Evolutionary conservation across 495 filamentous ascomycete genomes (phyloP).

Genomic region (Cryomyces minteri): DNA sequence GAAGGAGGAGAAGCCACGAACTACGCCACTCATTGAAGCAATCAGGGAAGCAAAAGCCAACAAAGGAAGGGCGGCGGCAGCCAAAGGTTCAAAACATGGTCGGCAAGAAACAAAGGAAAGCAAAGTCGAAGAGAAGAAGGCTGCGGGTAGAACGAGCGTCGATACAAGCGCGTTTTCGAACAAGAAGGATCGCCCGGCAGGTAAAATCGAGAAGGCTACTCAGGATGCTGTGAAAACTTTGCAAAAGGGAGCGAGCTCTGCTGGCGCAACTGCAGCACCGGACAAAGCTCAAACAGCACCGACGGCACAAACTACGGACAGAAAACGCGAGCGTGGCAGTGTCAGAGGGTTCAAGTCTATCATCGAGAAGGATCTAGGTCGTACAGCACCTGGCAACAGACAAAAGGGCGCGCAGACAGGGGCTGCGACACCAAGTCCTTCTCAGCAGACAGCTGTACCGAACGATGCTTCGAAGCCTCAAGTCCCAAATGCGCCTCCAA

Average conservation of each 20-base stretch:
- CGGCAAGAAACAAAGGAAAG: slow-evolving; percentile 33
- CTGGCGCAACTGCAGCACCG: slow-evolving; percentile 14
- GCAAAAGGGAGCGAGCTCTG: slow-evolving; percentile 39
- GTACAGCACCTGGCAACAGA: too few species aligned
- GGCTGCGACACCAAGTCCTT: too few species aligned
- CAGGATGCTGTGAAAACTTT: slow-evolving; percentile 70
- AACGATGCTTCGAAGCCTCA: too few species aligned
- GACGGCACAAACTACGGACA: slow-evolving; percentile 24
- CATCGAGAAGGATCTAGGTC: too few species aligned
- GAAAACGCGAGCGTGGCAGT: slow-evolving; percentile 48
- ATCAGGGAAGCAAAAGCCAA: slow-evolving; percentile 78
- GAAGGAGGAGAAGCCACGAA: slow-evolving; percentile 46
- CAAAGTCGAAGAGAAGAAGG: slow-evolving; percentile 34
- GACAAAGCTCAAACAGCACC: slow-evolving; percentile 17
- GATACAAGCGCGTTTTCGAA: too few species aligned
- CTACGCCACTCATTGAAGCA: slow-evolving; percentile 79
- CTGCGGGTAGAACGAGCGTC: background rate
- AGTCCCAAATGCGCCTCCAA: too few species aligned
- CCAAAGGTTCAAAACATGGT: slow-evolving; percentile 28
- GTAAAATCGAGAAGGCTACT: slow-evolving; percentile 30
- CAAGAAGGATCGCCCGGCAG: too few species aligned
- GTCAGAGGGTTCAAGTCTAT: slow-evolving; percentile 13
- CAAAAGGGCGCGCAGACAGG: too few species aligned
- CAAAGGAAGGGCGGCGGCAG: slow-evolving; percentile 45
- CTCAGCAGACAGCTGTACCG: too few species aligned